Base-by-base conservation (phyloP, 164 flowering plant species). In the Macadamia integrifolia region DNA sequence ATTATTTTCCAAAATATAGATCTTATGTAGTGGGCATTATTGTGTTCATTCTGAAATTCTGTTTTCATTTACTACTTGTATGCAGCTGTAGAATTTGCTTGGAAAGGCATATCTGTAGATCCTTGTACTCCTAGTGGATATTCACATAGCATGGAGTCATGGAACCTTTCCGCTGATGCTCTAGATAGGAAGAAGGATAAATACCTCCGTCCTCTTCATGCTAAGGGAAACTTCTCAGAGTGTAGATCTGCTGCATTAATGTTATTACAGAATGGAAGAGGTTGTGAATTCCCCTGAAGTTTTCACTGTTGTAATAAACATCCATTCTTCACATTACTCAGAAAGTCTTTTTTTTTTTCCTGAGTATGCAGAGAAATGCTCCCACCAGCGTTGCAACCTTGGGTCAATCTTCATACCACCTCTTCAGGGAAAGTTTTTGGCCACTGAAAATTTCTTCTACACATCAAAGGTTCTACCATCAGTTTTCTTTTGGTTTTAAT, bases 81-180 rank as follows among this genome's bases (percentile, higher is more conserved):
- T 84, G 83, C 83, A 88, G 95, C 82, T 70, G 29, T 74, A 60
- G 77, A 70, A 71, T 74, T 84, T 76, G 70, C 77, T 71, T 79
- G 63, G 62, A 73, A 75, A 49, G 77, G 72, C 65, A 62, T 73
- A 66, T 29, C 58, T 55, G 65, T 82, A 61, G 98, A 94, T 80
- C 99, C 99, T 67, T 94, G 99, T 78, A 77, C 89, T 64, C 98
- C 99, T 61, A 84, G 76, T 77, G 99, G 99, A 42, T 92, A 87
- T 73, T 60, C 71, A 35, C 78, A 66, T 68, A 68, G 65, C 29
- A 5, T 55, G 40, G 73, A 71, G 18, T 67, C 83, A 12, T 71
- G 35, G 76, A 81, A 74, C 65, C 80, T 74, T 53, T 76, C 89
- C 46, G 81, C 85, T 29, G 81, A 67, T 75, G 77, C 77, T 69